These are phyloP conservation scores for Xylariaceae sp. DNA, from an alignment of 2,329 filamentous ascomycete genomes.

Conservation along the genomic window DNA sequence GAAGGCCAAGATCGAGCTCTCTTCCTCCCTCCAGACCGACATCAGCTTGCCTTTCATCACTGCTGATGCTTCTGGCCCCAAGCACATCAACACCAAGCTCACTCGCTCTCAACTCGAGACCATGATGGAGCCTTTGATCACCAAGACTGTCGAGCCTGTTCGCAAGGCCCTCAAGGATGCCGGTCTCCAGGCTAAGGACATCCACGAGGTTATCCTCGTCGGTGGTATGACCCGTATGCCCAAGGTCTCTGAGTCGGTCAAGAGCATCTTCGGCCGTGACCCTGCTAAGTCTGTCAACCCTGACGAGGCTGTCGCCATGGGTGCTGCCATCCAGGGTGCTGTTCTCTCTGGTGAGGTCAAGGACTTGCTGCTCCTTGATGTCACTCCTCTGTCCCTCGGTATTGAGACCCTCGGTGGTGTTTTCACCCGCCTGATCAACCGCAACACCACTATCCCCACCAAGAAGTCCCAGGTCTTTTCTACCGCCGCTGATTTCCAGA, in stretches of 20 bases:
- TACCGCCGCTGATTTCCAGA: conserved; percentile 96
- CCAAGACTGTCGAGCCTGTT: conserved; percentile 81
- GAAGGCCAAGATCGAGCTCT: conserved; percentile 99
- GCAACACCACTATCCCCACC: conserved; percentile 97
- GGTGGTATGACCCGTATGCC: conserved; percentile 99
- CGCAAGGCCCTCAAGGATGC: conserved; percentile 97
- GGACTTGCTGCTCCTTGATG: conserved; percentile 90
- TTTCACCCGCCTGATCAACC: conserved; percentile 97
- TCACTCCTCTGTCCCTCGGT: conserved; percentile 92
- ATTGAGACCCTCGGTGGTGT: conserved; percentile 98
- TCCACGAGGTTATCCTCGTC: conserved; percentile 95
- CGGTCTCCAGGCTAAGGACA: conserved; percentile 82
- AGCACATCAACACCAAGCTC: conserved; percentile 97
- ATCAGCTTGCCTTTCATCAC: conserved; percentile 99
- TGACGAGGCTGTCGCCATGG: conserved; percentile 95
- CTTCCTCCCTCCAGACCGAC: conserved; percentile 89
- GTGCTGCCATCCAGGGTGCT: conserved; percentile 94
- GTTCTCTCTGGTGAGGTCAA: conserved; percentile 96
- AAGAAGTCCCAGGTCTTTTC: conserved; percentile 99
- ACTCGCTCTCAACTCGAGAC: conserved; percentile 87
- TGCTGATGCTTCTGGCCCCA: conserved; percentile 88
- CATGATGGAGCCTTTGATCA: conserved; percentile 85
- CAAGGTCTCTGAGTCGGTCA: conserved; percentile 93
- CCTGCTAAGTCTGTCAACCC: conserved; percentile 98
- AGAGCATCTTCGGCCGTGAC: conserved; percentile 93